phyloP scores from a whole-genome alignment of 441 rosid species.

The Gossypium schwendimanii region DNA sequence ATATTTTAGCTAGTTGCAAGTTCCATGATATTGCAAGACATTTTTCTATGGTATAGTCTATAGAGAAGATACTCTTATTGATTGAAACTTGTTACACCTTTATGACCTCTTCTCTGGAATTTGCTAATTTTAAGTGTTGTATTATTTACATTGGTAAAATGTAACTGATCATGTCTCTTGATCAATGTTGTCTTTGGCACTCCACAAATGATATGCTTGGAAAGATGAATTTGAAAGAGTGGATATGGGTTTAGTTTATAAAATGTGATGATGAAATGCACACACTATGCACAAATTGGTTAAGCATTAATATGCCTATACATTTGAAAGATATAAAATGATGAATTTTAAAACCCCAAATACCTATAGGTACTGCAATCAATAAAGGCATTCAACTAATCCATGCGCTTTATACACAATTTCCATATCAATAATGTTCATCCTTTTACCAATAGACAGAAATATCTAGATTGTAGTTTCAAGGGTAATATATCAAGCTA shows the following conservation, averaged over 20 bases:
- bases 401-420: no score
- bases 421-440: neutral
- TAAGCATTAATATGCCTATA: no score
- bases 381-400: no score
- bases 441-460: neutral
- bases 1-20: neutral
- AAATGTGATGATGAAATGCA: no score
- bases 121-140: neutral
- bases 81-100: neutral
- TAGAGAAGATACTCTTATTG: neutral
- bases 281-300: no score
- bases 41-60: neutral
- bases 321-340: no score
- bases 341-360: no score
- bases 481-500: neutral
- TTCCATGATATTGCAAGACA: neutral
- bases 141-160: neutral
- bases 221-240: neutral
- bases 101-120: neutral
- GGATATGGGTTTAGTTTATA: neutral
- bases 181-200: neutral
- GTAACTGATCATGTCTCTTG: neutral
- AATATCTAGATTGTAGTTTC: slow-evolving; percentile 2
- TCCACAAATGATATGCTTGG: neutral
- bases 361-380: no score